Percentiles rank a stretch among this genome's conserved stretches.
These are phyloP conservation scores for Paramecium pentaurelia DNA, from an alignment of 73 alveolate genomes.

Conservation along the genomic window DNA sequence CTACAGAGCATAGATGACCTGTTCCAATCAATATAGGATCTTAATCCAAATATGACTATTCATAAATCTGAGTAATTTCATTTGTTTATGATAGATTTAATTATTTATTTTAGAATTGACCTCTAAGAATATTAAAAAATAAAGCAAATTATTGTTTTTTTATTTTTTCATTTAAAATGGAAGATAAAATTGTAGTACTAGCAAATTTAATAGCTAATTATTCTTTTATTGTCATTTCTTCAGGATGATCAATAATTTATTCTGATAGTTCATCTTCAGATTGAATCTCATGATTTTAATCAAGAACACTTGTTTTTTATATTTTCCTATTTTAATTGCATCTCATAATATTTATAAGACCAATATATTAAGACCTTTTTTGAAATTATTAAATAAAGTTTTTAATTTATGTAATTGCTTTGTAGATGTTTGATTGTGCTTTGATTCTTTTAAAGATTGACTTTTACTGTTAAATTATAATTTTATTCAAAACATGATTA, in stretches of 20 bases:
- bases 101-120: background rate
- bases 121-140: background rate
- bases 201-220: constrained; percentile 9
- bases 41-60: background rate
- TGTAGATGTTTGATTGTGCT: background rate
- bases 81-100: background rate
- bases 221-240: background rate
- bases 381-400: background rate
- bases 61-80: background rate
- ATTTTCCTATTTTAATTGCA: background rate
- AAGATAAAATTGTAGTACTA: background rate
- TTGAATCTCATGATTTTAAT: background rate
- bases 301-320: background rate
- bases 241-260: background rate
- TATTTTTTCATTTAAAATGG: background rate
- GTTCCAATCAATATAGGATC: background rate
- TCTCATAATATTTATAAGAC: background rate
- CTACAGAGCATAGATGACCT: background rate
- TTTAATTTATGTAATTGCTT: background rate
- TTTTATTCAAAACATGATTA: background rate
- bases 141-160: background rate
- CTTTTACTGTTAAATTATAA: background rate
- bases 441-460: background rate
- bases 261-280: background rate
- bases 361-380: background rate